Percentiles rank a stretch among this genome's conserved stretches.
These are phyloP conservation scores for Leucosporidium creatinivorum DNA, from an alignment of 768 basidiomycete species.

Conservation along the genomic window DNA sequence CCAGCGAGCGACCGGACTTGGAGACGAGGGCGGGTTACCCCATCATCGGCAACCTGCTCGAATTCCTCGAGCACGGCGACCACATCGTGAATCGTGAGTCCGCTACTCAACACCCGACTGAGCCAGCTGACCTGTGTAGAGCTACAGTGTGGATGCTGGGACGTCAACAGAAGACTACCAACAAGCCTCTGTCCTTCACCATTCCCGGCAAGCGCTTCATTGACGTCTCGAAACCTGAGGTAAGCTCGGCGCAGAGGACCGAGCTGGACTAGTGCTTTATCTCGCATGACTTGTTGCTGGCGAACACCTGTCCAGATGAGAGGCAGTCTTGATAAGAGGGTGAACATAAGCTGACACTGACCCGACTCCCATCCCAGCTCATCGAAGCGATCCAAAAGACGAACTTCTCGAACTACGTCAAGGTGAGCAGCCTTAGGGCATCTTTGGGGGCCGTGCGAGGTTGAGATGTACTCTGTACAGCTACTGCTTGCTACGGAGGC, in stretches of 20 bases:
- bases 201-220: conserved; percentile 16
- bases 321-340: no score
- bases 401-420: conserved; percentile 18
- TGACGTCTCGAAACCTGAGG: conserved; percentile 1
- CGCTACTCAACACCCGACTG: neutral
- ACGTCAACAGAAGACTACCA: neutral
- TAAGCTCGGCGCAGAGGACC: neutral
- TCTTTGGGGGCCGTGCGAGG: no score
- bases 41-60: neutral
- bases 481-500: no score
- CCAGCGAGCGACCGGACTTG: conserved; percentile 10
- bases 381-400: conserved; percentile 24
- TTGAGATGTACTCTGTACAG: no score
- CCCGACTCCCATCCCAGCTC: neutral
- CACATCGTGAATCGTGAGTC: neutral
- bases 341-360: no score
- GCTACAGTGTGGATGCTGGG: no score
- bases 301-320: neutral
- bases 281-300: neutral
- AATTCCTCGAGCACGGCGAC: neutral
- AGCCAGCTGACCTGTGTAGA: neutral
- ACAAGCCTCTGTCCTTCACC: conserved; percentile 1
- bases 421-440: conserved; percentile 7
- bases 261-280: neutral
- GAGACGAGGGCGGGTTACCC: neutral